Evolutionary conservation across 345 rosid species (phyloP), one percentile per base, ranked within the genome.

Genomic region (Crucihimalaya himalaica): DNA sequence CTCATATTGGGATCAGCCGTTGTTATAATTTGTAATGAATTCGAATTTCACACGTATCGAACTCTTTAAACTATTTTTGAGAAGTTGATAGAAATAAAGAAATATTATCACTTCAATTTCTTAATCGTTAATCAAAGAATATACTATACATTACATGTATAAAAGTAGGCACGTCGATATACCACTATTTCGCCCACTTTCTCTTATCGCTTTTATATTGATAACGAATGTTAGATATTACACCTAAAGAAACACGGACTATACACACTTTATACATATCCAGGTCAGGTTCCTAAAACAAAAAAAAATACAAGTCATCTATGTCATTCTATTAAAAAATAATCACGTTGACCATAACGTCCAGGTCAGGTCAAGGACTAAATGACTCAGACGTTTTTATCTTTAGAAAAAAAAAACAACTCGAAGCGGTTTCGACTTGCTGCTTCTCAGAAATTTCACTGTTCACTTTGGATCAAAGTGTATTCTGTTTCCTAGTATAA

Each of bases 141-240:
- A 53, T 42, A 14, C 11, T 16, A 56, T 29, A 27, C 8, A 6
- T 56, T 29, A n/a, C 10, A 11, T 31, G n/a, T 16, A 25, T 15
- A 20, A 5, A 63, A 73, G 65, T 34, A 55, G 71, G 71, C 50
- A 65, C 65, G 71, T 73, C 65, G 71, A 55, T 73, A 50, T 35
- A 35, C 68, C 61, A 20, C 2, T 42, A 28, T 32, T 28, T 5
- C 5, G 64, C 77, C 71, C 14, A 64, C 64, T 66, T 1, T 46
- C 11, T 29, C 18, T 11, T 45, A 5, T 54, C 40, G 43, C 16
- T 1, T 31, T 39, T 3, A 0, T 6, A 48, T 11, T 60, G 68
- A 9, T 34, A 31, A 61, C 63, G 46, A 12, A 21, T 72, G 63
- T 53, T 73, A 54, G 57, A 64, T 55, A 73, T 45, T 50, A 19